Evolutionary conservation across 352 stramenopile species (phyloP), one percentile per base, ranked within the genome.

Genomic region (Pythium chondricola): DNA sequence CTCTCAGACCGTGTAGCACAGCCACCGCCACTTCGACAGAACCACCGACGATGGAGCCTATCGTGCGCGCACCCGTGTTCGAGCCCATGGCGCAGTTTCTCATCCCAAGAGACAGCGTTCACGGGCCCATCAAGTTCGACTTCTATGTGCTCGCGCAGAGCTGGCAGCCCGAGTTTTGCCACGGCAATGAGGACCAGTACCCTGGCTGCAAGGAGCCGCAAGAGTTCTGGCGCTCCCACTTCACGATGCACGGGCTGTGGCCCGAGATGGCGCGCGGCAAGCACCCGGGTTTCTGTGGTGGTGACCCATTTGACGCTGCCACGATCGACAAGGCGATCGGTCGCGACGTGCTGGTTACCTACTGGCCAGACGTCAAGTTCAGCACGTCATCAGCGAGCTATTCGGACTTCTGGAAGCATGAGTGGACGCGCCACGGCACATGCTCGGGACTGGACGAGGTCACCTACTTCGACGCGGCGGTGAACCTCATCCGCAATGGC

Each of bases 381-480:
- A 50, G 36, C 42, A 60, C 69, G 32, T 37, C 45, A 10, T 80
- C 71, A 13, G 61, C 64, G 1, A 43, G 72, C 61, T 94, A 85
- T 69, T 65, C 61, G 20, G 69, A 85, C 30, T 98, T 98, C 53
- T 98, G 90, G 90, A 71, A 82, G 48, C 92, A 98, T 61, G 92
- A 98, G 61, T 98, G 92, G 92, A 84, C 61, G 18, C 91, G 93
- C 42, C 92, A 98, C 57, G 92, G 92, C 25, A 97, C 92, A 38
- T 98, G 92, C 70, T 93, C 84, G 10, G 86, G 86, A 0, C 68
- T 97, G 6, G 49, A 61, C 18, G 81, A 97, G 63, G 52, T 83
- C 30, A 67, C 71, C 27, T 97, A 96, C 67, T 97, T 97, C 65
- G 56, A 60, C 25, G 38, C 70, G 21, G 86, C 86, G 13, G 63